These are phyloP conservation scores for Harringtonia lauricola DNA, from an alignment of 2,329 filamentous ascomycete species.

Conservation along the genomic window DNA sequence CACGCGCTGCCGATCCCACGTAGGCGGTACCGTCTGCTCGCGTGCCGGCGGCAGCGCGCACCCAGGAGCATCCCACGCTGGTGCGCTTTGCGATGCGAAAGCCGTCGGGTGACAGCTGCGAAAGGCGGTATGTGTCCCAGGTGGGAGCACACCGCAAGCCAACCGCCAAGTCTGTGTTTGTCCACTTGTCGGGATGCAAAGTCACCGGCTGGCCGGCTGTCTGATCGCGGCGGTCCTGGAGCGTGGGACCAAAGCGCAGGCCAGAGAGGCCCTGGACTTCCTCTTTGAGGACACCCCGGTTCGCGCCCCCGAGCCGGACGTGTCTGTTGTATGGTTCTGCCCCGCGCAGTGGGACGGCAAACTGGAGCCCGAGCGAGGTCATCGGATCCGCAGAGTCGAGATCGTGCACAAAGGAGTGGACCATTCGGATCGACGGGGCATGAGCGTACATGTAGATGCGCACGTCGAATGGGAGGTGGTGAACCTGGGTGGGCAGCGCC, in stretches of 20 bases:
- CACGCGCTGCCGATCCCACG: slow-evolving; percentile 43
- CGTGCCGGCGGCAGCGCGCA: slow-evolving; percentile 45
- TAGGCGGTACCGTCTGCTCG: slow-evolving; percentile 46
- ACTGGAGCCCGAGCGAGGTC: no score
- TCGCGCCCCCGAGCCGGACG: slow-evolving; percentile 41
- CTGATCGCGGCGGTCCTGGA: slow-evolving; percentile 22
- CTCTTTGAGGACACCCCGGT: no score
- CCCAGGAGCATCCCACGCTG: slow-evolving; percentile 43
- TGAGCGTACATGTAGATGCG: no score
- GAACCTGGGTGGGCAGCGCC: no score
- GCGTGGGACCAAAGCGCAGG: slow-evolving; percentile 41
- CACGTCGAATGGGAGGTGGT: no score
- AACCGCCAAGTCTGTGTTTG: no score
- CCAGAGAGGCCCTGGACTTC: slow-evolving; percentile 50
- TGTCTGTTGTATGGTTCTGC: slow-evolving; percentile 51
- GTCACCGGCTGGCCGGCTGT: slow-evolving; percentile 12
- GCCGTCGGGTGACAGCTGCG: slow-evolving; percentile 47
- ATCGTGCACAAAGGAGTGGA: no score
- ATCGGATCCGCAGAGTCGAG: no score
- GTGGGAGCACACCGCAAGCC: slow-evolving; percentile 28
- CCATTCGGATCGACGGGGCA: no score
- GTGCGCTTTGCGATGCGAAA: slow-evolving; percentile 51
- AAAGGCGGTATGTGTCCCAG: slow-evolving; percentile 48
- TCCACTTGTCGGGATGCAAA: slow-evolving; percentile 5
- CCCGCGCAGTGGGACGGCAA: no score